Base-by-base conservation (phyloP, 805 yeast genomes). In the Zygosaccharomyces bailii region DNA sequence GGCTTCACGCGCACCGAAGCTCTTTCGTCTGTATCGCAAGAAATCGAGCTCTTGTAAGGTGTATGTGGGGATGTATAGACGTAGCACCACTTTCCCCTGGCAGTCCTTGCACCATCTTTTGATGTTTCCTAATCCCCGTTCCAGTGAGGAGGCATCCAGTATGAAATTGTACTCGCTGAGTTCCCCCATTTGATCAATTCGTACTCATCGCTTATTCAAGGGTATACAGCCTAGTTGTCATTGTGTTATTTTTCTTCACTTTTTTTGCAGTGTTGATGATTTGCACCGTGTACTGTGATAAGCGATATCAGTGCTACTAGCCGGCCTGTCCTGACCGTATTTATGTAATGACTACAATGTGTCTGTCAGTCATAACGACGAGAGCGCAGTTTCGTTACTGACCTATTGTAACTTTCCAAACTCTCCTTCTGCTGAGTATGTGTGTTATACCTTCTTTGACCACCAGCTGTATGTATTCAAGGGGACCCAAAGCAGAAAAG, bases 1-100 rank as follows among this genome's bases (percentile, higher is more conserved):
- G 14, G 86, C 76, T 55, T 81, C 85, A 42, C 82, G 69, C 5
- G 90, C 84, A 60, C 79, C 79, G n/a, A 74, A 70, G 14, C 86
- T 79, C 50, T 72, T 70, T 57, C 81, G 69, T 13, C 79, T 72
- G 44, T 74, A 74, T 53, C 75, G 75, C 43, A 75, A 68, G 53
- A 72, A 80, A 42, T 80, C 84, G 52, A 83, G 67, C 50, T 82
- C 84, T 43, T 70, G 74, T 42, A 84, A 63, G 0, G 86, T 67
- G 50, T 42, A 60, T 0, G 62, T 78, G 72, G 42, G 78, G 57
- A 18, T 86, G 82, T 53, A 84, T 65, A 62, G 66, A 72, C 43
- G 80, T 59, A 49, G 64, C 38, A 39, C 69, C 59, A 51, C 50
- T 25, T 53, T 45, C 5, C 53, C 48, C 4, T 48, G 44, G 16